Percentiles rank a stretch among this genome's conserved stretches.
Evolutionary conservation across 1,284 basidiomycete species (phyloP).

Genomic region (Cutaneotrichosporon daszewskae): DNA sequence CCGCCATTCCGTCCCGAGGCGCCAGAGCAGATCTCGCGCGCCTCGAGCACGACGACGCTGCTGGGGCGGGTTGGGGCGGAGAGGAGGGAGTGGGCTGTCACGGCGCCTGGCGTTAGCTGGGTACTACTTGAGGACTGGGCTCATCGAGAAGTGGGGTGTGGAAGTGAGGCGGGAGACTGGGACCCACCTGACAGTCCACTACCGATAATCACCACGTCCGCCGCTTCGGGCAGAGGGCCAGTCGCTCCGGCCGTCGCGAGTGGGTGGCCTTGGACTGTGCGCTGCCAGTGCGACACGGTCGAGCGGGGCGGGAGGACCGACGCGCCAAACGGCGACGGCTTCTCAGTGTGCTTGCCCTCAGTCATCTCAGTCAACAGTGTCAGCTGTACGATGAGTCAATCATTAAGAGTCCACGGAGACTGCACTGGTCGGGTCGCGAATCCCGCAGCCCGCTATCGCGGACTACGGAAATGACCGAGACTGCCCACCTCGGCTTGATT

Average conservation of each 20-base stretch:
- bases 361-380: too few species aligned
- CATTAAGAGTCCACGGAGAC: too few species aligned
- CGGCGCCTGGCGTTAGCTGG: constrained; percentile 7
- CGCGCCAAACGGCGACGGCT: not conserved
- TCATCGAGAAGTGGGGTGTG: not conserved
- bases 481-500: too few species aligned
- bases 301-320: constrained; percentile 18
- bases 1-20: constrained; percentile 43
- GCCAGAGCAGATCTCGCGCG: constrained; percentile 38
- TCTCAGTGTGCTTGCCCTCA: too few species aligned
- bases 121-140: not conserved
- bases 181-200: constrained; percentile 28
- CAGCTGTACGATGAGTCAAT: too few species aligned
- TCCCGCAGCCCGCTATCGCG: too few species aligned
- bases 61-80: constrained; percentile 12
- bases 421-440: too few species aligned
- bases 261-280: constrained; percentile 25
- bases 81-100: constrained; percentile 27
- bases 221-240: constrained; percentile 19
- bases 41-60: constrained; percentile 36
- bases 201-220: constrained; percentile 37
- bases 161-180: not conserved
- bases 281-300: constrained; percentile 36
- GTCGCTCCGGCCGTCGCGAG: constrained; percentile 17
- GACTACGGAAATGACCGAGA: too few species aligned